Evolutionary conservation across 1,284 basidiomycete genomes (phyloP).

Genomic region (Mycena citricolor): DNA sequence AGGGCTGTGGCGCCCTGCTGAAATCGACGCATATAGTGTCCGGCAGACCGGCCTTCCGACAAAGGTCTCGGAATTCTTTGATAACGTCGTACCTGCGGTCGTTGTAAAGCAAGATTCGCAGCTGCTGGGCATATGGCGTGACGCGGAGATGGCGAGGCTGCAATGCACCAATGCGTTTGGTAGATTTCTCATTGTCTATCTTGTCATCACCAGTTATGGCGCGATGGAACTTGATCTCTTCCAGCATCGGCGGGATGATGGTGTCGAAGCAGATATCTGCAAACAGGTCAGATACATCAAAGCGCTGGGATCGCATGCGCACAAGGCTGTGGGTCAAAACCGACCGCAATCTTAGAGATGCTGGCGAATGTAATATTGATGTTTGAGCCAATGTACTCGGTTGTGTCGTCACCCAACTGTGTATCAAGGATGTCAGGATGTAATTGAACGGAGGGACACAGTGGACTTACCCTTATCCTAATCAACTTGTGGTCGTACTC

Average conservation of each 20-base stretch:
- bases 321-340: slow-evolving; percentile 51
- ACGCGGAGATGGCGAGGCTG: slow-evolving; percentile 52
- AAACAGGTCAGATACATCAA: no score
- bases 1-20: slow-evolving; percentile 24
- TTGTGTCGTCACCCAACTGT: slow-evolving; percentile 56
- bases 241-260: slow-evolving; percentile 59
- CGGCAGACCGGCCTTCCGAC: slow-evolving; percentile 46
- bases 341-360: slow-evolving; percentile 58
- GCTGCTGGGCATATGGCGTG: slow-evolving; percentile 63
- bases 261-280: slow-evolving; percentile 69
- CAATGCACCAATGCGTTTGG: slow-evolving; percentile 54
- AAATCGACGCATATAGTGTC: slow-evolving; percentile 32
- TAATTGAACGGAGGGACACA: slow-evolving; percentile 4
- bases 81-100: slow-evolving; percentile 42
- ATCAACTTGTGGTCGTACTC: slow-evolving; percentile 67
- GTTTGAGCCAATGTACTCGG: slow-evolving; percentile 48
- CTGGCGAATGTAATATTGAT: slow-evolving; percentile 56
- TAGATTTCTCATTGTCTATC: slow-evolving; percentile 45
- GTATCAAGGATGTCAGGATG: no score
- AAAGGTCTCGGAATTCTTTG: slow-evolving; percentile 49
- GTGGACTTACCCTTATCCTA: slow-evolving; percentile 49
- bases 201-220: slow-evolving; percentile 40
- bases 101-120: slow-evolving; percentile 57
- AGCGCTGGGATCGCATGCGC: no score
- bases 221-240: slow-evolving; percentile 57